A percentile compares a stretch with the other conserved stretches of the same genome.
These are phyloP conservation scores for Elsinoe ampelina DNA, from an alignment of 2,329 filamentous ascomycete genomes.

Conservation along the genomic window DNA sequence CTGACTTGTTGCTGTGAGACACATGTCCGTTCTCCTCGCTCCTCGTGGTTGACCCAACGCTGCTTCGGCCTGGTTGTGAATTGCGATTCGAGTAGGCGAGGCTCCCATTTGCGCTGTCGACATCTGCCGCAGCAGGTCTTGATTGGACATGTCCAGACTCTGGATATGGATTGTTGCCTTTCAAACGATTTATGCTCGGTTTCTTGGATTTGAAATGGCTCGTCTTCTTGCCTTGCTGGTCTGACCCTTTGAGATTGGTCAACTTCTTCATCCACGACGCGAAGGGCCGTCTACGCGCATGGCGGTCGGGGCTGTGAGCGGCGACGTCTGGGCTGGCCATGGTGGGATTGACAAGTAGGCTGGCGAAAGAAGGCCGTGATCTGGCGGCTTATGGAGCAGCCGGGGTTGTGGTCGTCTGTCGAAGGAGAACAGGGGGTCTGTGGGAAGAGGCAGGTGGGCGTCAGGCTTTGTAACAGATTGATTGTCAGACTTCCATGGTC, in stretches of 20 bases:
- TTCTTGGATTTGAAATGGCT: slow-evolving; percentile 33
- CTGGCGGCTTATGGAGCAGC: not conserved
- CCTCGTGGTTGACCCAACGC: slow-evolving; percentile 46
- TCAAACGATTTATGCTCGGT: slow-evolving; percentile 47
- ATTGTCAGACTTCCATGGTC: not conserved
- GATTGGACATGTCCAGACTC: slow-evolving; percentile 52
- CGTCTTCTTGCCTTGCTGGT: slow-evolving; percentile 38
- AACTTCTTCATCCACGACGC: slow-evolving; percentile 81
- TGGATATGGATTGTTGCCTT: slow-evolving; percentile 83
- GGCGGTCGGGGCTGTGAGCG: slow-evolving; percentile 6
- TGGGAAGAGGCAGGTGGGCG: not conserved
- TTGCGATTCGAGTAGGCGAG: slow-evolving; percentile 45
- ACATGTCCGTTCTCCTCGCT: slow-evolving; percentile 50
- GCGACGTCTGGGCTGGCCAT: slow-evolving; percentile 10
- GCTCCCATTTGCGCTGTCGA: slow-evolving; percentile 34
- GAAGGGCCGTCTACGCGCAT: slow-evolving; percentile 55
- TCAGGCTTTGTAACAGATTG: not conserved
- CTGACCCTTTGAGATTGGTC: slow-evolving; percentile 72
- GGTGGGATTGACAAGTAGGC: not conserved
- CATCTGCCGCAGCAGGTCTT: slow-evolving; percentile 10
- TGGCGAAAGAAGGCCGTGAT: not conserved
- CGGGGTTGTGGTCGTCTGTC: not conserved
- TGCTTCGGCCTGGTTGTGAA: slow-evolving; percentile 40
- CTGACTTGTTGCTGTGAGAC: slow-evolving; percentile 59
- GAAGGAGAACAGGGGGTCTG: not conserved